These are phyloP conservation scores for Volutella citrinella DNA, from an alignment of 2,329 filamentous ascomycete genomes.

Conservation along the genomic window DNA sequence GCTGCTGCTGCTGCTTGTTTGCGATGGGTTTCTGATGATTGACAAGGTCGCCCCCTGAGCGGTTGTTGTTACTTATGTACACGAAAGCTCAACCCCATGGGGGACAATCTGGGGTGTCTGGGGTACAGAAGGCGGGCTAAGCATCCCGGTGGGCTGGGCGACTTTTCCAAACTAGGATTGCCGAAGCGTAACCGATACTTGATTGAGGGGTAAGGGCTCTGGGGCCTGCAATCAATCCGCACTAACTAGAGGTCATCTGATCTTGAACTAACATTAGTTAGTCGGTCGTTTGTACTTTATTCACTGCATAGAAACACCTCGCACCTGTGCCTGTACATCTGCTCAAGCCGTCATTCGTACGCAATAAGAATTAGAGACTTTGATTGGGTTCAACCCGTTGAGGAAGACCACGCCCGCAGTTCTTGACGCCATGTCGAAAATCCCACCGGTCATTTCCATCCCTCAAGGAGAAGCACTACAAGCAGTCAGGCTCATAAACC, in stretches of 20 bases:
- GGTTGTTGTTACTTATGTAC: conserved; percentile 15
- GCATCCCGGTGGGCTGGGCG: no score
- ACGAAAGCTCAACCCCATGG: conserved; percentile 3
- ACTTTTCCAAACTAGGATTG: conserved; percentile 8
- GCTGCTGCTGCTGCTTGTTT: background rate
- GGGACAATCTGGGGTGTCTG: conserved; percentile 9
- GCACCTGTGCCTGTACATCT: no score
- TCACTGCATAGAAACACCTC: no score
- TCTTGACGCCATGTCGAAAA: no score
- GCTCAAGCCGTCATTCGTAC: background rate
- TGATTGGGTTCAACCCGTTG: no score
- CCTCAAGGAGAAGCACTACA: conserved; percentile 8
- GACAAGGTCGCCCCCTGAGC: conserved; percentile 1
- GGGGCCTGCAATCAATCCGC: background rate
- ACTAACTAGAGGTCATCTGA: no score
- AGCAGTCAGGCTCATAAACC: conserved; percentile 34
- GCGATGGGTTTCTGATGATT: background rate
- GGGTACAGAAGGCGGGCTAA: no score
- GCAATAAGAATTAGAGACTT: no score
- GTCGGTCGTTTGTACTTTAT: no score
- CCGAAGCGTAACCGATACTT: conserved; percentile 5
- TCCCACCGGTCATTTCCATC: no score
- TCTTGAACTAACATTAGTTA: no score
- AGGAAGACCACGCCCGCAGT: no score
- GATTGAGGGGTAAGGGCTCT: background rate